These are phyloP conservation scores for Aureobasidium zeae DNA, from an alignment of 2,329 filamentous ascomycete species.

Conservation along the genomic window DNA sequence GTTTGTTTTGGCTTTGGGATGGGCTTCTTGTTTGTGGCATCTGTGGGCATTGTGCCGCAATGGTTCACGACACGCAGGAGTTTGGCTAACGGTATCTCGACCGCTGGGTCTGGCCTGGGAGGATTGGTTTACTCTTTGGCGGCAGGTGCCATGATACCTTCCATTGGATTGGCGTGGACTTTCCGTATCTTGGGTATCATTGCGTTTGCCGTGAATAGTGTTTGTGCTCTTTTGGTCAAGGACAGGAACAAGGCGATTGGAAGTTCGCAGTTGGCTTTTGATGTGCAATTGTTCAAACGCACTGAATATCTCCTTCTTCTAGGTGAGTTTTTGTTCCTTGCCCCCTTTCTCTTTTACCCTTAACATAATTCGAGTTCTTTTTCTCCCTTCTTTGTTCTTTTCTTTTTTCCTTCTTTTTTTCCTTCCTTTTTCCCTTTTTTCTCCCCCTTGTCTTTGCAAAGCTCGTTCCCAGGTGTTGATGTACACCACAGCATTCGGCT, in stretches of 20 bases:
- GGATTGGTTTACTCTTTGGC: constrained; percentile 61
- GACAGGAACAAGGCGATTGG: constrained; percentile 66
- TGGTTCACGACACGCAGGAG: constrained; percentile 63
- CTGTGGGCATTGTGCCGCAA: constrained; percentile 58
- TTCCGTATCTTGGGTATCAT: constrained; percentile 58
- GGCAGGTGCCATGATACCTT: constrained; percentile 57
- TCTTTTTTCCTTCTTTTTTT: too few relatives aligned
- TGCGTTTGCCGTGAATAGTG: constrained; percentile 53
- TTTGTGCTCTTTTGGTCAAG: constrained; percentile 53
- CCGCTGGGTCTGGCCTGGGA: constrained; percentile 66
- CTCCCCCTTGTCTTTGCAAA: too few relatives aligned
- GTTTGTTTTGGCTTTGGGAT: constrained; percentile 69
- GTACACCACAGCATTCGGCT: constrained; percentile 45
- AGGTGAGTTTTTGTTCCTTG: constrained; percentile 17
- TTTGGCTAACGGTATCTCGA: constrained; percentile 58
- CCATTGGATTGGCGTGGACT: constrained; percentile 56
- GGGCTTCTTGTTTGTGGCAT: constrained; percentile 65
- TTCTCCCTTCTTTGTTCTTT: too few relatives aligned
- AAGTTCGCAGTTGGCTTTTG: constrained; percentile 57
- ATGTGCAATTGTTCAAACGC: constrained; percentile 51
- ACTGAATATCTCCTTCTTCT: constrained; percentile 56
- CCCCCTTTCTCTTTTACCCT: background rate
- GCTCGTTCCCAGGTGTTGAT: too few relatives aligned
- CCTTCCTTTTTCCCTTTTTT: too few relatives aligned
- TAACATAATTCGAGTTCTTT: too few relatives aligned